Evolutionary conservation across 345 rosid genomes (phyloP), one percentile per base, ranked within the genome.

Genomic region (Reutealis trisperma): DNA sequence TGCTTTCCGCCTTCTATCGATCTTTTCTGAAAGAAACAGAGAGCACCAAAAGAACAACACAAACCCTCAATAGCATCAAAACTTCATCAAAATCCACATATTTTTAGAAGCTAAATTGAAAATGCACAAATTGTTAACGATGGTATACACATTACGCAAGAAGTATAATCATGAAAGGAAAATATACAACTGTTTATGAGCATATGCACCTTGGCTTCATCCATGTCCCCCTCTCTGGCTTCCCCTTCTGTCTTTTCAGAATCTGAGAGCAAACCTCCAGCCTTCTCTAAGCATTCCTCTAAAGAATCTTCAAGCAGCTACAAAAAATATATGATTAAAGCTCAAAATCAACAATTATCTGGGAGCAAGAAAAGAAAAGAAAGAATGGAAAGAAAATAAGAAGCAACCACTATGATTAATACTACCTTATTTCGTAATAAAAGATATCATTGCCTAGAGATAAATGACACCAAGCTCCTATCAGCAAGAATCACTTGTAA

Each of bases 221-320:
- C 99, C 37, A 77, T 54, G 25, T 94, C 98, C 27, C 86, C 94
- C 54, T 92, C 99, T 87, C 91, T 94, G 81, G 79, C 83, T 82
- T 94, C 98, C 82, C 88, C 97, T 72, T 92, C 94, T 5, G 83
- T 86, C 81, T 94, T 92, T 75, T 96, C 97, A 75, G 92, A 87
- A 83, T 94, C 98, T 70, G 97, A 86, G 54, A 83, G 92, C 55
- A 89, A 82, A 80, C 85, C 83, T 21, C 93, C 98, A 0, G 85
- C 86, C 84, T 91, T 94, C 86, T 94, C 98, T 70, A 94, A 86
- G 75, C 88, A 92, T 58, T 90, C 97, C 86, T 96, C 99, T 60
- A 96, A 75, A 61, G 91, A 89, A 84, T 92, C 97, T 85, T 96
- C 99, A 63, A 96, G 98, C 84, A 94, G 85, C 99, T 96, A 71